phyloP scores from a whole-genome alignment of 2,329 filamentous ascomycete species.

The Paraphoma chrysanthemicola region DNA sequence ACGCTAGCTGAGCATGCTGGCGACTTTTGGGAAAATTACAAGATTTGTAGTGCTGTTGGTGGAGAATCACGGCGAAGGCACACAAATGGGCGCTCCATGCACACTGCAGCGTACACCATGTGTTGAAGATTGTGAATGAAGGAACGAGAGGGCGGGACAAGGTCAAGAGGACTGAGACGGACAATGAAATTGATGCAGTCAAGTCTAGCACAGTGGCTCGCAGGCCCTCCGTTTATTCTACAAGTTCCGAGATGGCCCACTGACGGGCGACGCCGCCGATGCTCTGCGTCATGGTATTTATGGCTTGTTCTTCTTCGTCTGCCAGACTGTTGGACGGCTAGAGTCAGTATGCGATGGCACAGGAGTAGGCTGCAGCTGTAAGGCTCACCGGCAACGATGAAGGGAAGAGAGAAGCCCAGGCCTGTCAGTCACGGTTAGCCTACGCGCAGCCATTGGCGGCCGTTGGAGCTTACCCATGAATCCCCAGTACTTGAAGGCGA shows the following conservation, averaged over 20 bases:
- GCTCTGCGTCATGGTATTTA: constrained; percentile 24
- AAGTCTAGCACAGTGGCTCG: constrained; percentile 42
- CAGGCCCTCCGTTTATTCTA: constrained; percentile 41
- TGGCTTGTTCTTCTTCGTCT: constrained; percentile 67
- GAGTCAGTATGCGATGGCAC: constrained; percentile 24
- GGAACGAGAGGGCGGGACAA: no score
- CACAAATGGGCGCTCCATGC: no score
- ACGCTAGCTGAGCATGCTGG: no score
- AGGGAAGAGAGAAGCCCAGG: constrained; percentile 65
- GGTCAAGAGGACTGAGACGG: constrained; percentile 21
- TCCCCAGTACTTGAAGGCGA: constrained; percentile 81
- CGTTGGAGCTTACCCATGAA: constrained; percentile 69
- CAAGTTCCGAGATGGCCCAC: constrained; percentile 27
- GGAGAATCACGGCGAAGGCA: no score
- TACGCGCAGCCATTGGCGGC: constrained; percentile 4
- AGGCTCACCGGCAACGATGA: constrained; percentile 68
- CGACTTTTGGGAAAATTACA: no score
- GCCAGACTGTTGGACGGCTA: constrained; percentile 62
- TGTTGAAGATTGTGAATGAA: no score
- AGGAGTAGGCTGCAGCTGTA: background rate
- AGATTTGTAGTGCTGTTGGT: no score
- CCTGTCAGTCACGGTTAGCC: constrained; percentile 55
- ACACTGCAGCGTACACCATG: no score
- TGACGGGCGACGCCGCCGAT: constrained; percentile 23
- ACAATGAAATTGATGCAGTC: constrained; percentile 46